These are phyloP conservation scores for Sedum album DNA, from an alignment of 164 flowering plant genomes.

Conservation along the genomic window DNA sequence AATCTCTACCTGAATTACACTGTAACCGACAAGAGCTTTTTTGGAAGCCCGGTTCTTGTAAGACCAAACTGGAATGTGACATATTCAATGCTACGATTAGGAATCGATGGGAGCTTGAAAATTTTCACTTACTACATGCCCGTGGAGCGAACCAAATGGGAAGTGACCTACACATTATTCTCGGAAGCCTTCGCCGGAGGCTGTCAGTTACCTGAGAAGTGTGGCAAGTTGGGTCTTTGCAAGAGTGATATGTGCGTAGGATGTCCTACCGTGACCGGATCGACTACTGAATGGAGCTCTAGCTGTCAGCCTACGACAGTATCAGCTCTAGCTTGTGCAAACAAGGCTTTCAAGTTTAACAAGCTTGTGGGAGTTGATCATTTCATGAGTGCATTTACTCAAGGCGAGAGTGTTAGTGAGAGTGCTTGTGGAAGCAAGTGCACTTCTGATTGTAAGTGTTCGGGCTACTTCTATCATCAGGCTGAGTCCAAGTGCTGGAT, in stretches of 20 bases:
- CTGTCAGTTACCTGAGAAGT: constrained; percentile 28
- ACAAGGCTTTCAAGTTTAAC: no score
- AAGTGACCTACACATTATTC: constrained; percentile 23
- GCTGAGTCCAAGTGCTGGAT: constrained; percentile 32
- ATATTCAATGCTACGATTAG: constrained; percentile 21
- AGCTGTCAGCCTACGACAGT: constrained; percentile 17
- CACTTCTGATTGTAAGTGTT: constrained; percentile 36
- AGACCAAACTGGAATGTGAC: constrained; percentile 29
- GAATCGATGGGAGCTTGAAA: constrained; percentile 31
- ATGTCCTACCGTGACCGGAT: constrained; percentile 29
- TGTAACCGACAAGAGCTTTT: no score
- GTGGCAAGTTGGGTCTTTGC: constrained; percentile 31
- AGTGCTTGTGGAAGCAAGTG: constrained; percentile 30
- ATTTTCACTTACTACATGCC: constrained; percentile 15
- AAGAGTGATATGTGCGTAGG: constrained; percentile 37
- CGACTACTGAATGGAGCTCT: constrained; percentile 37
- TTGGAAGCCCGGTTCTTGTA: not conserved
- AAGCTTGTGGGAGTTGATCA: no score
- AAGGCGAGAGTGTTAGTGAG: constrained; percentile 20
- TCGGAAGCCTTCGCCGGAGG: constrained; percentile 9
- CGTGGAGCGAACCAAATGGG: constrained; percentile 16
- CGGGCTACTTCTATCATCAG: constrained; percentile 33
- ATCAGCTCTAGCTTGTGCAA: no score
- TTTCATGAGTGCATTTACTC: no score
- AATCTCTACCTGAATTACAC: not conserved